A percentile compares a stretch with the other conserved stretches of the same genome.
Conservation (phyloP, 2,329 filamentous ascomycete species). For the Xylaria sp. region DNA sequence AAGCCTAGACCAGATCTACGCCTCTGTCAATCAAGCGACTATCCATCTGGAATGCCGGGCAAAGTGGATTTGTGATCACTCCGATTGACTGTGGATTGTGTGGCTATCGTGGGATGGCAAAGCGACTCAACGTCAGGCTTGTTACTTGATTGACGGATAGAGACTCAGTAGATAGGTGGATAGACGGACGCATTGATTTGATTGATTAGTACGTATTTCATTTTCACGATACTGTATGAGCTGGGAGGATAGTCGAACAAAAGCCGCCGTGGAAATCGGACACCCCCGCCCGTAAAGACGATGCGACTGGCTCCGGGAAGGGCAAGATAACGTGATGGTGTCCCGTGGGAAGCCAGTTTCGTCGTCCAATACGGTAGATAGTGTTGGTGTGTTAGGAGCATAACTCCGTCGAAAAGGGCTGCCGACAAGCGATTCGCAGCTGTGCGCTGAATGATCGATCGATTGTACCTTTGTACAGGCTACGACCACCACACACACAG, state of each 20-base stretch:
- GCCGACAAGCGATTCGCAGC: slow-evolving; percentile 31
- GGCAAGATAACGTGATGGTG: slow-evolving; percentile 21
- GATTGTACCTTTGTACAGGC: slow-evolving; percentile 7
- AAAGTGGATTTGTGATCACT: slow-evolving; percentile 17
- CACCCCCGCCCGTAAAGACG: slow-evolving; percentile 9
- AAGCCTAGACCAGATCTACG: slow-evolving; percentile 17
- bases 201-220: slow-evolving; percentile 12
- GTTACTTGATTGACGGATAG: background rate
- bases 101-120: slow-evolving; percentile 31
- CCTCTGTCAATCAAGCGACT: slow-evolving; percentile 13
- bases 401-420: slow-evolving; percentile 20
- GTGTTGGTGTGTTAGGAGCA: no score
- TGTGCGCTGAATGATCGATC: slow-evolving; percentile 1
- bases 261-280: slow-evolving; percentile 11
- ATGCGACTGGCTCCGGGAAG: slow-evolving; percentile 25
- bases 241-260: slow-evolving; percentile 10
- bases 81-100: slow-evolving; percentile 12
- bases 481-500: no score
- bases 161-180: background rate
- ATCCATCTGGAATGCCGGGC: slow-evolving; percentile 21
- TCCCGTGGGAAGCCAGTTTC: slow-evolving; percentile 22
- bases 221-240: background rate
- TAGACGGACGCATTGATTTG: background rate
- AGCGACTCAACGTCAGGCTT: slow-evolving; percentile 18
- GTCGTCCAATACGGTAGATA: slow-evolving; percentile 29